Base-by-base conservation (phyloP, 306 rosid genomes). In the Comarum palustre region DNA sequence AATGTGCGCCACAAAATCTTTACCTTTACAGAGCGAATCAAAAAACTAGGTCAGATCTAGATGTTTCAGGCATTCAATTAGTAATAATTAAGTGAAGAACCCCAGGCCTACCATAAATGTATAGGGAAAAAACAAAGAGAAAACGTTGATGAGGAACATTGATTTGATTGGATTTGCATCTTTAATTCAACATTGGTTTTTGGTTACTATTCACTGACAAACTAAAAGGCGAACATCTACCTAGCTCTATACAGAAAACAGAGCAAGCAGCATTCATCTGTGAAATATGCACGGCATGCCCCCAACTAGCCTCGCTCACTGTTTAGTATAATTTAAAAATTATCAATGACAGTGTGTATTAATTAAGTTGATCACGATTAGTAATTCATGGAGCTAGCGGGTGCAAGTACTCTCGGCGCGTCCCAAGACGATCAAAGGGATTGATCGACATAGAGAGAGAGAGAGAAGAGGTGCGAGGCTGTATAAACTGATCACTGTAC, bases 401-500 rank as follows among this genome's bases (percentile, higher is more conserved):
- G 13, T 54, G 31, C 11, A 54, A 5, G 1, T 11, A 11, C 36
- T 25, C 34, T 29, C 31, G 36, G 63, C 36, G 39, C 65, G 65
- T 59, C 39, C 65, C 65, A 59, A 59, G 39, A 59, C 4, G 65
- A 59, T 29, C 65, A 29, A 29, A 59, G 41, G 32, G 65, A 29
- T 4, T 0, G 32, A 25, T 6, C 2, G 39, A 29, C 12, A 59
- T 29, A 59, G n/a, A 29, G 17, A 58, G 42, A 39, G 45, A 41
- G 45, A 7, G 41, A 46, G 65, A 48, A 16, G n/a, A 68, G 62
- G 78, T 81, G 67, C 78, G 61, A 67, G 65, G 29, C 65, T 16
- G 41, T 29, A n/a, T n/a, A 14, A 27, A 59, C 65, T 20, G 13
- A 20, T 55, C 61, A 55, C 61, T 55, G 61, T 55, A 55, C 11